A percentile compares a stretch with the other conserved stretches of the same genome.
These are phyloP conservation scores for Neurospora discreta DNA, from an alignment of 495 filamentous ascomycete genomes.

Conservation along the genomic window DNA sequence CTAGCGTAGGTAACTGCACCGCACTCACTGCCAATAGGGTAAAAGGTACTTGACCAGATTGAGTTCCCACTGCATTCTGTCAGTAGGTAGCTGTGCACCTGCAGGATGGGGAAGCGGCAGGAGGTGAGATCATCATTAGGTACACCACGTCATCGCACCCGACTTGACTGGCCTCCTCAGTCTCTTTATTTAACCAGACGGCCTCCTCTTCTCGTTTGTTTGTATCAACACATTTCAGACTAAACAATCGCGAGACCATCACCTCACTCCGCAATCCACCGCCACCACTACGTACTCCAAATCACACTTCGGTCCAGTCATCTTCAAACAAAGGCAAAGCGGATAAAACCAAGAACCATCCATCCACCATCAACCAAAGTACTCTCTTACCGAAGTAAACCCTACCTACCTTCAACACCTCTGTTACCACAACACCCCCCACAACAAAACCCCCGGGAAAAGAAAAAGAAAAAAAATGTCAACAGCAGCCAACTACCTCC, in stretches of 20 bases:
- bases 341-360: neutral
- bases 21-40: neutral
- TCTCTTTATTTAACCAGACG: neutral
- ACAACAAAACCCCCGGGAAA: neutral
- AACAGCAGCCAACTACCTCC: slow-evolving; percentile 6
- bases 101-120: neutral
- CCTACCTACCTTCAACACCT: neutral
- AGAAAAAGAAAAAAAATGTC: neutral
- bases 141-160: neutral
- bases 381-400: neutral
- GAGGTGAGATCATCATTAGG: neutral
- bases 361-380: neutral
- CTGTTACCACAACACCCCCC: neutral
- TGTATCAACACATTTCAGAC: neutral
- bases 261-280: neutral
- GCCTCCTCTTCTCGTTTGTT: neutral
- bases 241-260: neutral
- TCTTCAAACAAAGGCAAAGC: neutral
- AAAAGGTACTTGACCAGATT: neutral
- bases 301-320: neutral
- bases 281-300: neutral
- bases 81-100: neutral
- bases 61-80: neutral
- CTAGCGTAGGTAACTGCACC: too few species aligned
- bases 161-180: neutral